These are phyloP conservation scores for Coprinopsis marcescibilis DNA, from an alignment of 768 basidiomycete species.

Conservation along the genomic window DNA sequence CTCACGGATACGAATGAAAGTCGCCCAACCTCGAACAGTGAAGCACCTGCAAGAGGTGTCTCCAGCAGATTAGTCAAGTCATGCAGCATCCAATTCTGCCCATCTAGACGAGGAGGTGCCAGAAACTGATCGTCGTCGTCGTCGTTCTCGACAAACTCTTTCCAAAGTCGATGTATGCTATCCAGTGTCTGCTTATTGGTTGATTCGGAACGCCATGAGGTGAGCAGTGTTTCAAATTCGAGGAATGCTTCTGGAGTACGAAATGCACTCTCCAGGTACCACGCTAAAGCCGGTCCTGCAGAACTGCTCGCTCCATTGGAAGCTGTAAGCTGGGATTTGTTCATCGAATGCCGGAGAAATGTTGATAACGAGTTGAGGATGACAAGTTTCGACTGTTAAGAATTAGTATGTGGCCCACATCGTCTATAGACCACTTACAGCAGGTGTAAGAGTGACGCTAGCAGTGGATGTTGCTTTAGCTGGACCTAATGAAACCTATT, in stretches of 20 bases:
- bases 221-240: conserved; percentile 46
- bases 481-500: conserved; percentile 24
- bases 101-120: conserved; percentile 13
- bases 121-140: conserved; percentile 30
- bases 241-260: conserved; percentile 41
- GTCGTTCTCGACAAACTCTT: conserved; percentile 28
- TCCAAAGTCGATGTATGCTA: conserved; percentile 22
- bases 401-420: conserved; percentile 7
- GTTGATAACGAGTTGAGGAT: conserved; percentile 65
- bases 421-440: conserved; percentile 35
- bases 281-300: conserved; percentile 35
- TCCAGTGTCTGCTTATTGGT: no score
- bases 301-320: conserved; percentile 8
- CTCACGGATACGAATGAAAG: no score
- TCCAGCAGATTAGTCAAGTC: conserved; percentile 11
- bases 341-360: conserved; percentile 53
- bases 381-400: conserved; percentile 66
- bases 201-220: conserved; percentile 6
- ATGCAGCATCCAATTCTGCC: conserved; percentile 12
- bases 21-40: not conserved
- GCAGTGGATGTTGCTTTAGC: conserved; percentile 53
- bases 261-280: conserved; percentile 67
- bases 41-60: not conserved
- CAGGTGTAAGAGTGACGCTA: conserved; percentile 57
- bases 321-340: conserved; percentile 13